Evolutionary conservation across 2,329 filamentous ascomycete species (phyloP).

Genomic region (Phyllosticta citriasiana): DNA sequence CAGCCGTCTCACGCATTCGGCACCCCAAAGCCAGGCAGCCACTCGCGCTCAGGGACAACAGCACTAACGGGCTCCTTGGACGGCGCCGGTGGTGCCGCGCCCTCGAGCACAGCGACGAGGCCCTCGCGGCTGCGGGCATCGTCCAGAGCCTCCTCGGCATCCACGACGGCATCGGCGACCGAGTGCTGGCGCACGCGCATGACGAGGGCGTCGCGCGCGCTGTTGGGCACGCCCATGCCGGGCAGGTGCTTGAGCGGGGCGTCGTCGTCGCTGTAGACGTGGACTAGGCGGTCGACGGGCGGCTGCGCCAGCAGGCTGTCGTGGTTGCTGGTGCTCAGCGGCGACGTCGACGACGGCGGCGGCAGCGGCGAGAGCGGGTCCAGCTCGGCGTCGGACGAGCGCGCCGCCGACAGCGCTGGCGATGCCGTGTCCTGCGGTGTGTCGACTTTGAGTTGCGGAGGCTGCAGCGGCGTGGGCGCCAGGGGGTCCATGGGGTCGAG

Average conservation of each 20-base stretch:
- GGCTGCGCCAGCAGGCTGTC: not conserved
- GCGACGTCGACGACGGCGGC: not conserved
- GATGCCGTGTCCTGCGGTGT: not conserved
- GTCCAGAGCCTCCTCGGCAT: not conserved
- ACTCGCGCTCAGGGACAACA: not conserved
- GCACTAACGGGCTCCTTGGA: not conserved
- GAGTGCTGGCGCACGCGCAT: not conserved
- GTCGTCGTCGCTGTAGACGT: not conserved
- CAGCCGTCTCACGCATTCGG: not conserved
- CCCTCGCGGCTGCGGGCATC: not conserved
- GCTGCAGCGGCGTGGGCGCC: not conserved
- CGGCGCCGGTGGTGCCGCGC: not conserved
- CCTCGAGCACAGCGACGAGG: not conserved
- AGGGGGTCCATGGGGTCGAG: not conserved
- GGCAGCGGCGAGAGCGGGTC: not conserved
- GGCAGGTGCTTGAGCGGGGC: conserved; percentile 6
- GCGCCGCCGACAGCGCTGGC: not conserved
- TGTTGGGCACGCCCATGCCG: conserved; percentile 7
- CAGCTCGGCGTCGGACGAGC: not conserved
- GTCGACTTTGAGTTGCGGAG: not conserved
- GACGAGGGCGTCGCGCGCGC: not conserved
- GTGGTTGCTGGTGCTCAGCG: not conserved
- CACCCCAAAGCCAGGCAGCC: not conserved
- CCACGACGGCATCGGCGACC: not conserved
- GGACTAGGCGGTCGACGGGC: not conserved